A percentile compares a stretch with the other conserved stretches of the same genome.
Conservation (phyloP, 2,329 filamentous ascomycete genomes). For the Nemania sp. region DNA sequence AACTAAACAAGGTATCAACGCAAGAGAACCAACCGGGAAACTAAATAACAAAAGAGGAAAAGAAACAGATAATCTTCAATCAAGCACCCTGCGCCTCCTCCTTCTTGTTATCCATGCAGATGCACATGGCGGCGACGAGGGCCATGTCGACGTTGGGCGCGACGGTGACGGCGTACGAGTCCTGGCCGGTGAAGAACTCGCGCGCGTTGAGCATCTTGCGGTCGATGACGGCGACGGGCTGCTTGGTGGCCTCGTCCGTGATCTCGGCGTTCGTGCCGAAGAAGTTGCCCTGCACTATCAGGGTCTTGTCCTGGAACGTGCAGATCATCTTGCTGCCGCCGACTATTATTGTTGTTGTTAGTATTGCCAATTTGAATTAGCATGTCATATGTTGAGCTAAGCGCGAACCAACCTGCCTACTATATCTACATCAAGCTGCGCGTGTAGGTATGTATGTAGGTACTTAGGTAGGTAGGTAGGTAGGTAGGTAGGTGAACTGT, state of each 20-base stretch:
- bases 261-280: conserved; percentile 63
- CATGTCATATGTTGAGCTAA: background rate
- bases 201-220: conserved; percentile 58
- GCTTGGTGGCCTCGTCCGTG: conserved; percentile 53
- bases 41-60: too few relatives aligned
- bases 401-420: too few relatives aligned
- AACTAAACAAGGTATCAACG: too few relatives aligned
- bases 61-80: too few relatives aligned
- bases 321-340: conserved; percentile 1
- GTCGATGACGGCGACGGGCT: conserved; percentile 61
- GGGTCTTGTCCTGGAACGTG: conserved; percentile 43
- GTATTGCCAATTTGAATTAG: background rate
- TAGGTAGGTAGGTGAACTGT: too few relatives aligned
- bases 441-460: too few relatives aligned
- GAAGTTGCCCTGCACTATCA: conserved; percentile 67
- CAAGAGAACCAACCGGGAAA: too few relatives aligned
- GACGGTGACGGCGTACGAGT: conserved; percentile 68
- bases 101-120: conserved; percentile 65
- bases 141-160: conserved; percentile 69
- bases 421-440: too few relatives aligned
- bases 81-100: conserved; percentile 32
- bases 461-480: too few relatives aligned
- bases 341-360: background rate
- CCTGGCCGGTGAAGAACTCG: conserved; percentile 63
- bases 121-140: conserved; percentile 67